Percentiles rank a stretch among this genome's conserved stretches.
These are phyloP conservation scores for Elsinoe ampelina DNA, from an alignment of 2,329 filamentous ascomycete species.

Conservation along the genomic window DNA sequence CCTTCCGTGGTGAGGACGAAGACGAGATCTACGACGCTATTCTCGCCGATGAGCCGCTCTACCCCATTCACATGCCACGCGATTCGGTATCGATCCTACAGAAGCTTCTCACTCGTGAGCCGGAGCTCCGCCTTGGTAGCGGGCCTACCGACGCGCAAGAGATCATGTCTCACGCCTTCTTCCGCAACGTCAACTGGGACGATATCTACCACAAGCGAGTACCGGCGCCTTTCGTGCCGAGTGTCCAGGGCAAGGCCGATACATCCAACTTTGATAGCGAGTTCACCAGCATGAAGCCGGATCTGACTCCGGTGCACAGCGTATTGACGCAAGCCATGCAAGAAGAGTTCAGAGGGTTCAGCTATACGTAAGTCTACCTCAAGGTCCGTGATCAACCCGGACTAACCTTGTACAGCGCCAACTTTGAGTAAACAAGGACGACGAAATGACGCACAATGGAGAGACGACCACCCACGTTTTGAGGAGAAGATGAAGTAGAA, in stretches of 20 bases:
- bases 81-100: constrained; percentile 97
- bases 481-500: background rate
- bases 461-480: no score
- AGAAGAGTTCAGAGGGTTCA: constrained; percentile 98
- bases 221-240: constrained; percentile 77
- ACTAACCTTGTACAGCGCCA: background rate
- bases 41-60: constrained; percentile 90
- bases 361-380: constrained; percentile 64
- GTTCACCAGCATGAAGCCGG: constrained; percentile 96
- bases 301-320: constrained; percentile 92
- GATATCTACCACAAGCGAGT: constrained; percentile 96
- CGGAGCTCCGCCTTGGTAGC: constrained; percentile 82
- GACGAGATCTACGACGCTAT: constrained; percentile 99
- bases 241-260: constrained; percentile 85
- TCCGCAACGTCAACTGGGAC: constrained; percentile 96
- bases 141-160: constrained; percentile 96
- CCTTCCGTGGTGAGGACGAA: constrained; percentile 96
- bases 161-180: constrained; percentile 98
- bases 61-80: constrained; percentile 96
- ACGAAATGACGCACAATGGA: background rate
- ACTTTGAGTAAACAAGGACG: constrained; percentile 3
- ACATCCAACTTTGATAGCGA: constrained; percentile 99
- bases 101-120: constrained; percentile 91
- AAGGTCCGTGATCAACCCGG: background rate
- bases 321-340: constrained; percentile 98